phyloP scores from a whole-genome alignment of 2,329 filamentous ascomycete genomes.

The Stagonosporopsis tanaceti region DNA sequence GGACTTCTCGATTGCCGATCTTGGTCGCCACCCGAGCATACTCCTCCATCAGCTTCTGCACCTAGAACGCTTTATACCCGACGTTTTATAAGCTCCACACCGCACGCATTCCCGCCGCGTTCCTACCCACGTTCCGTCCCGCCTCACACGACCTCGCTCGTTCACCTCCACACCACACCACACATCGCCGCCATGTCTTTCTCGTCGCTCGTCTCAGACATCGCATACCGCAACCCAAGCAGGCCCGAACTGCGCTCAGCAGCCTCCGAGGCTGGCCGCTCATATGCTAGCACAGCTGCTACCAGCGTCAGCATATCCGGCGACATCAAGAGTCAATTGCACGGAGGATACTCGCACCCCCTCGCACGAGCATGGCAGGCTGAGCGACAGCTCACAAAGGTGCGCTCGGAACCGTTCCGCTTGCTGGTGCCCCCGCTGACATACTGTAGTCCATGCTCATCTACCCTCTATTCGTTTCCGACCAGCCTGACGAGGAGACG shows the following conservation, averaged over 20 bases:
- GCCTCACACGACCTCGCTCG: constrained; percentile 2
- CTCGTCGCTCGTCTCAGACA: constrained; percentile 61
- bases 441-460: constrained; percentile 88
- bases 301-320: constrained; percentile 62
- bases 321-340: constrained; percentile 61
- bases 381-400: constrained; percentile 61
- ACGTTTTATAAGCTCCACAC: constrained; percentile 15
- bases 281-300: constrained; percentile 61
- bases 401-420: constrained; percentile 25
- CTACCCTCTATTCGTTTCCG: constrained; percentile 95
- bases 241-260: constrained; percentile 54
- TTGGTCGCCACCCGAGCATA: constrained; percentile 15
- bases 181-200: constrained; percentile 55
- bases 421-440: constrained; percentile 27
- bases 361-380: constrained; percentile 61
- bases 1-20: constrained; percentile 14
- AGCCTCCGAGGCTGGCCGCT: constrained; percentile 56
- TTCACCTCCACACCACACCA: background rate
- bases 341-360: constrained; percentile 62
- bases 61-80: constrained; percentile 17
- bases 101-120: constrained; percentile 4
- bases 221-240: constrained; percentile 57
- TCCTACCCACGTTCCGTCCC: background rate
- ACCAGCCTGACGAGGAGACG: constrained; percentile 90
- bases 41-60: constrained; percentile 14